Evolutionary conservation across 2,329 filamentous ascomycete species (phyloP).

Genomic region (Penicillium capsulatum): DNA sequence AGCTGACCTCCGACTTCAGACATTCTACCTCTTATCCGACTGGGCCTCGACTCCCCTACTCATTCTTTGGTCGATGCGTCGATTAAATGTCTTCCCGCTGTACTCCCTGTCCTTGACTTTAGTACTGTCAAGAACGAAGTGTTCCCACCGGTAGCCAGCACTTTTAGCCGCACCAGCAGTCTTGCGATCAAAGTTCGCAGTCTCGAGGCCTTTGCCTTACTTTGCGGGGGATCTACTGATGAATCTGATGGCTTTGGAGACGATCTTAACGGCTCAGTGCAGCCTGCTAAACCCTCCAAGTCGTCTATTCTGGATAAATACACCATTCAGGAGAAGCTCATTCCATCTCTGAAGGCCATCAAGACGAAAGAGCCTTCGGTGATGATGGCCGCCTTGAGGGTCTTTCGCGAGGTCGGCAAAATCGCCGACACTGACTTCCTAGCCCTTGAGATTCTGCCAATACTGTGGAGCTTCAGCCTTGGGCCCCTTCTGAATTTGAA

Average conservation of each 20-base stretch:
- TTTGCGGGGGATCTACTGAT: constrained; percentile 72
- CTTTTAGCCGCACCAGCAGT: constrained; percentile 90
- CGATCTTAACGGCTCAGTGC: constrained; percentile 67
- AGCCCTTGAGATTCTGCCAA: constrained; percentile 82
- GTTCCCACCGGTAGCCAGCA: constrained; percentile 83
- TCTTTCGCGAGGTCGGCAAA: constrained; percentile 76
- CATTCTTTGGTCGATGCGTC: constrained; percentile 85
- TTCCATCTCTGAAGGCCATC: constrained; percentile 84
- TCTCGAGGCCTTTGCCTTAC: constrained; percentile 79
- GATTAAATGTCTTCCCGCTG: constrained; percentile 68
- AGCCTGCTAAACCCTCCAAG: constrained; percentile 51
- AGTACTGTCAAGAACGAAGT: constrained; percentile 95
- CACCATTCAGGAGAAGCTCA: constrained; percentile 95
- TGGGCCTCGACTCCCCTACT: constrained; percentile 82
- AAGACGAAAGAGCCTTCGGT: constrained; percentile 98
- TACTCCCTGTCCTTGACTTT: constrained; percentile 89
- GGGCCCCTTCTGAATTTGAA: constrained; percentile 82
- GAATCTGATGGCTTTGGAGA: constrained; percentile 40
- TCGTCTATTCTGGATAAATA: constrained; percentile 90
- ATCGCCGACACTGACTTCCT: constrained; percentile 85
- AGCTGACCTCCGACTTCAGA: constrained; percentile 50
- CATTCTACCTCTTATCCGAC: constrained; percentile 77
- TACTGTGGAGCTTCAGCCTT: constrained; percentile 87
- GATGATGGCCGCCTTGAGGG: constrained; percentile 86
- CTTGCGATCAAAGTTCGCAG: constrained; percentile 92